Conservation (phyloP, 2,329 filamentous ascomycete species). For the Beauveria sp. region DNA sequence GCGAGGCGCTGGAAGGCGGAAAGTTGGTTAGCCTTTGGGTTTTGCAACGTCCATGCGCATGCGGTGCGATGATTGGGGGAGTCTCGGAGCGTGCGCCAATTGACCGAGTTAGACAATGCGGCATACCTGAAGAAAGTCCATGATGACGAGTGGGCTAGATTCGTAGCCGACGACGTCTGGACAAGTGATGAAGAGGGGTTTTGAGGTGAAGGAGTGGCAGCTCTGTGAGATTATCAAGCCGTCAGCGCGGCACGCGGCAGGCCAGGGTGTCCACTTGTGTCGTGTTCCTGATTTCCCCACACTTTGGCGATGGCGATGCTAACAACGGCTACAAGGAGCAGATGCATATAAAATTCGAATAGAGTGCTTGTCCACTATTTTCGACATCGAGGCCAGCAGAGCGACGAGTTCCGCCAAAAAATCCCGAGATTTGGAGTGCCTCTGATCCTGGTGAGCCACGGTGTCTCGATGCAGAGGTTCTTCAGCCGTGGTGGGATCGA, state of each 20-base stretch:
- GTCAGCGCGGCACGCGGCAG: background rate
- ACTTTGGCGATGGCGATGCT: background rate
- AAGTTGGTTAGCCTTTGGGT: background rate
- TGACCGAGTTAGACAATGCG: too few relatives aligned
- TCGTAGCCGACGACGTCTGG: slow-evolving; percentile 8
- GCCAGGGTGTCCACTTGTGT: slow-evolving; percentile 10
- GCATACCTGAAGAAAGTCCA: slow-evolving; percentile 40
- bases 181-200: background rate
- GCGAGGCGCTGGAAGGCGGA: slow-evolving; percentile 55
- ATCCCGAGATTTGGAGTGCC: too few relatives aligned
- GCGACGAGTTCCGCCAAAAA: too few relatives aligned
- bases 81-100: background rate
- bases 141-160: slow-evolving; percentile 16
- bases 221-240: background rate
- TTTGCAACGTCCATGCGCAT: background rate
- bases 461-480: too few relatives aligned
- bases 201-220: background rate
- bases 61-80: background rate
- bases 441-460: too few relatives aligned
- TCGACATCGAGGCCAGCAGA: background rate
- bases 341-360: background rate
- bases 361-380: background rate
- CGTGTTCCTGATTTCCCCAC: background rate
- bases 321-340: background rate
- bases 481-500: too few relatives aligned